Evolutionary conservation across 139 green algal species (phyloP), one percentile per base, ranked within the genome.

Genomic region (Asterochloris sp.): DNA sequence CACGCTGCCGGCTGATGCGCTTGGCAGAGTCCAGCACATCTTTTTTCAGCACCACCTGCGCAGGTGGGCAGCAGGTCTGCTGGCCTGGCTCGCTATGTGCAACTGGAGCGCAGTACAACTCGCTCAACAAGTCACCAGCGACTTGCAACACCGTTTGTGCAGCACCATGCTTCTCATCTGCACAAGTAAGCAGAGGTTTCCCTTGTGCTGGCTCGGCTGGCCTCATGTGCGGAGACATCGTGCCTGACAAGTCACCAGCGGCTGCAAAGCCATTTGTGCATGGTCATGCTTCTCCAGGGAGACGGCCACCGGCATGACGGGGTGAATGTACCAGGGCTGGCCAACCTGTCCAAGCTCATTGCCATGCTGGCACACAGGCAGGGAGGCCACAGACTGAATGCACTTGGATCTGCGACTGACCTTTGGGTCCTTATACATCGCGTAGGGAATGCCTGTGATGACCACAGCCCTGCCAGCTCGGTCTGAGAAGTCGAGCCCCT

Each of bases 401-500:
- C 29, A 8, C 62, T 71, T 17, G 0, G 17, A 47, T 21, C 66
- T 78, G 38, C 38, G 6, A 54, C 38, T 54, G 54, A 89, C 89
- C 84, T 93, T 94, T 62, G 90, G 79, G 66, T 94, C 89, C 28
- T 66, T 89, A 62, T 89, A 90, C 64, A 86, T 91, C 11, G 96
- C 91, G 83, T 94, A 99, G 2, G 96, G 96, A 11, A 99, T 96
- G 64, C 97, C 97, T 0, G 96, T 98, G 38, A 99, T 92, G 69
- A 99, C 89, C 21, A 99, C 97, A 9, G 89, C 95, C 0, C 97
- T 91, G 0, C 93, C 96, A 0, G 92, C 94, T 0, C 87, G 76
- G 85, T 99, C 97, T 11, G 89, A 92, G 83, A 99, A 99, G 88
- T 99, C 97, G 29, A 99, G 89, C 16, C 97, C 97, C 89, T 99